Evolutionary conservation across 2,329 filamentous ascomycete genomes (phyloP).

Genomic region (Colletotrichum kahawae): DNA sequence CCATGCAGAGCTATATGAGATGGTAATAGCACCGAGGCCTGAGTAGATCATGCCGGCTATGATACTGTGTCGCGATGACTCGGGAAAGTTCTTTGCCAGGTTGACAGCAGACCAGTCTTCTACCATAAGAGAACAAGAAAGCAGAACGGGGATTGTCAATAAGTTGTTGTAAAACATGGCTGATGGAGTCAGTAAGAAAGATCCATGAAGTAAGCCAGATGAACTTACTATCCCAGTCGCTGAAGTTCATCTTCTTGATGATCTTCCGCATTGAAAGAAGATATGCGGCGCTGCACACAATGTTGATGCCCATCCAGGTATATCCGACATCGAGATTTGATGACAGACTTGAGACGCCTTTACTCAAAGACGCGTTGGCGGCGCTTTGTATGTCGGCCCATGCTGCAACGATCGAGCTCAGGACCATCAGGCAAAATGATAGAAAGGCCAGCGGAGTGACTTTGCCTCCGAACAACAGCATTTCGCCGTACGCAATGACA

Average conservation of each 20-base stretch:
- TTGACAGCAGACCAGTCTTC: slow-evolving; percentile 95
- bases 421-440: slow-evolving; percentile 95
- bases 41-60: slow-evolving; percentile 92
- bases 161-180: slow-evolving; percentile 99
- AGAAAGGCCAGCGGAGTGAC: slow-evolving; percentile 88
- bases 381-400: slow-evolving; percentile 97
- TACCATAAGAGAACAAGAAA: slow-evolving; percentile 78
- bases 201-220: not conserved
- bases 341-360: slow-evolving; percentile 67
- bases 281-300: slow-evolving; percentile 90
- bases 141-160: slow-evolving; percentile 89
- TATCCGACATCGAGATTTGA: slow-evolving; percentile 94
- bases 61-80: slow-evolving; percentile 76
- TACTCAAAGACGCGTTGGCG: slow-evolving; percentile 55
- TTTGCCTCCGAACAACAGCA: slow-evolving; percentile 95
- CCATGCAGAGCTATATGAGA: slow-evolving; percentile 98
- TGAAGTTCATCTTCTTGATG: slow-evolving; percentile 99
- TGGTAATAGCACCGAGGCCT: slow-evolving; percentile 91
- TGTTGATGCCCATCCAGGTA: slow-evolving; percentile 97
- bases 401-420: slow-evolving; percentile 91
- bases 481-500: slow-evolving; percentile 96
- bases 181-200: slow-evolving; percentile 45
- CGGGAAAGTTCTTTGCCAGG: slow-evolving; percentile 85
- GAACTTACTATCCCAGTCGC: slow-evolving; percentile 95
- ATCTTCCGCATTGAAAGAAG: slow-evolving; percentile 95